Conservation (phyloP, 441 rosid species). For the Capsella rubella region DNA sequence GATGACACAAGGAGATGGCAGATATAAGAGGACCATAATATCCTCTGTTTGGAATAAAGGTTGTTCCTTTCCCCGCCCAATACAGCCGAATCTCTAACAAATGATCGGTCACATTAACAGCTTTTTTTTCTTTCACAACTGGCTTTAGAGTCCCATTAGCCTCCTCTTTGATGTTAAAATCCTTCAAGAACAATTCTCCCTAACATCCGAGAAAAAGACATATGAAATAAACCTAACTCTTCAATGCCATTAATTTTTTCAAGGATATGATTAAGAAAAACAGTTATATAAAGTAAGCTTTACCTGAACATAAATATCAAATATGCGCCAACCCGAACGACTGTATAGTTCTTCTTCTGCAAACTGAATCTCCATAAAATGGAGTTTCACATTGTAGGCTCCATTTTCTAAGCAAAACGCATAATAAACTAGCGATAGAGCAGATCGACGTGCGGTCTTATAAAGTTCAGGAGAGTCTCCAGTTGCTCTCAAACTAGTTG, state of each 20-base stretch:
- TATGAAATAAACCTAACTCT: no score
- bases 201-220: constrained; percentile 17
- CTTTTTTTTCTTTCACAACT: constrained; percentile 17
- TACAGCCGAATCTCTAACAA: constrained; percentile 35
- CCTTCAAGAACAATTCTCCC: constrained; percentile 51
- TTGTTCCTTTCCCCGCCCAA: constrained; percentile 46
- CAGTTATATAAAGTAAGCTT: not conserved
- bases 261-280: no score
- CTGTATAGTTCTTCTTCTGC: constrained; percentile 36
- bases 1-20: constrained; percentile 44
- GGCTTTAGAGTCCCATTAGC: constrained; percentile 51
- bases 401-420: constrained; percentile 60
- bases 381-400: constrained; percentile 51
- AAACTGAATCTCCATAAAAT: constrained; percentile 66
- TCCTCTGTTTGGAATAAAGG: constrained; percentile 35
- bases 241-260: no score
- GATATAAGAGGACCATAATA: constrained; percentile 43
- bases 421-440: constrained; percentile 59
- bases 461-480: no score
- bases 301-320: constrained; percentile 73
- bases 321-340: constrained; percentile 56
- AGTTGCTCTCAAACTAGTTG: constrained; percentile 36
- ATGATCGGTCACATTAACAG: constrained; percentile 27
- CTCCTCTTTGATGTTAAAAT: constrained; percentile 53
- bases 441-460: constrained; percentile 56